These are phyloP conservation scores for Telfairia occidentalis DNA, from an alignment of 331 rosid genomes.

Conservation along the genomic window DNA sequence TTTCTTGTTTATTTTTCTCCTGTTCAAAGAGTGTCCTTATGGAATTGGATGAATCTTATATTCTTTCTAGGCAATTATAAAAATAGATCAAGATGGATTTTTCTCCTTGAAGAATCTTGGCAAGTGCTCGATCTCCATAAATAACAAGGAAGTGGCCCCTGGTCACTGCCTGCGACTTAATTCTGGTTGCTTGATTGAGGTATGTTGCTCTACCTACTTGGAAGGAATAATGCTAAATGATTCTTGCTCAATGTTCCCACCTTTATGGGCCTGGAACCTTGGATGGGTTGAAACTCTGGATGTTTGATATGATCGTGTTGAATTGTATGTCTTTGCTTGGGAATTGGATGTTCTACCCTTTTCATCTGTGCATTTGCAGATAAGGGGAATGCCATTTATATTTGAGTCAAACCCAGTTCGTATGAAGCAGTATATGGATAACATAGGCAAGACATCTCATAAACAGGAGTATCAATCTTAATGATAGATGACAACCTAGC, in stretches of 20 bases:
- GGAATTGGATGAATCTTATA: constrained; percentile 1
- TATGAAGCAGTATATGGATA: constrained; percentile 52
- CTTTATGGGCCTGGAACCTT: background rate
- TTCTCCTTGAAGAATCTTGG: constrained; percentile 74
- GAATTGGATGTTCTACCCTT: background rate
- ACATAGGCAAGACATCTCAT: constrained; percentile 15
- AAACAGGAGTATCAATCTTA: constrained; percentile 1
- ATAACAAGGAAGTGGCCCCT: constrained; percentile 55
- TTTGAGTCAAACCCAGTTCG: constrained; percentile 50
- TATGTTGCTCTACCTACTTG: constrained; percentile 29
- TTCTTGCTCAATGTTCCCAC: background rate
- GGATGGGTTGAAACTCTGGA: background rate
- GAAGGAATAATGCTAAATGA: background rate
- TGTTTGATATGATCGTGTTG: background rate
- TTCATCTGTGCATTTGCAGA: constrained; percentile 37
- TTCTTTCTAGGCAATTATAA: constrained; percentile 58
- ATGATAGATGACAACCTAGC: background rate
- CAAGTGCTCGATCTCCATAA: constrained; percentile 51
- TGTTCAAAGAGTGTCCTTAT: background rate
- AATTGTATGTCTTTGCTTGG: background rate
- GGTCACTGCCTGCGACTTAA: constrained; percentile 53
- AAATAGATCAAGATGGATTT: constrained; percentile 58
- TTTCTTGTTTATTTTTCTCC: background rate
- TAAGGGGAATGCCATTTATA: constrained; percentile 57
- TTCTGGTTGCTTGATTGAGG: constrained; percentile 78